These are phyloP conservation scores for Draba incana DNA, from an alignment of 345 rosid genomes.

Conservation along the genomic window DNA sequence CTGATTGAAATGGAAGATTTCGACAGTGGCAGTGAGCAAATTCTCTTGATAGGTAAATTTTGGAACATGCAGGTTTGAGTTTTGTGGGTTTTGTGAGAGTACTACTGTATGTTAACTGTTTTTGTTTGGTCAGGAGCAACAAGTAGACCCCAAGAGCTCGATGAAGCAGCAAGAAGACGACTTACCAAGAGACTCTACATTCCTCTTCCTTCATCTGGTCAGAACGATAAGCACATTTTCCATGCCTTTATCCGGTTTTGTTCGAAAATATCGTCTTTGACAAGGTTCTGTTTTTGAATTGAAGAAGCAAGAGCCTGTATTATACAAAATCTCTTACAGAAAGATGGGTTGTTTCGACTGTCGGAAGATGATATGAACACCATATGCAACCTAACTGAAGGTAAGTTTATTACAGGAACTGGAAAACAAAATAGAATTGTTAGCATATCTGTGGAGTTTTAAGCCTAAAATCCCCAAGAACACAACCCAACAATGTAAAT, in stretches of 20 bases:
- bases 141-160: slow-evolving; percentile 97
- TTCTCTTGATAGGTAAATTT: slow-evolving; percentile 88
- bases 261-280: slow-evolving; percentile 20
- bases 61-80: slow-evolving; percentile 7
- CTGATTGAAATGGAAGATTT: slow-evolving; percentile 99
- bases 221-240: slow-evolving; percentile 25
- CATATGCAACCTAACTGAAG: slow-evolving; percentile 85
- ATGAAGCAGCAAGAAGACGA: slow-evolving; percentile 96
- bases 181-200: slow-evolving; percentile 92
- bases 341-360: slow-evolving; percentile 87
- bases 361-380: slow-evolving; percentile 64
- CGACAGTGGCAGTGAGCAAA: slow-evolving; percentile 82
- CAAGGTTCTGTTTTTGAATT: slow-evolving; percentile 31
- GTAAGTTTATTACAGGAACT: slow-evolving; percentile 38
- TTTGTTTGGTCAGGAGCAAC: slow-evolving; percentile 75
- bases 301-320: slow-evolving; percentile 99
- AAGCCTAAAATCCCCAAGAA: slow-evolving; percentile 1
- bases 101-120: slow-evolving; percentile 5
- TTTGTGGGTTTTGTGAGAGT: slow-evolving; percentile 12
- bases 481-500: background rate
- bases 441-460: background rate
- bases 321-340: slow-evolving; percentile 68
- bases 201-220: slow-evolving; percentile 93
- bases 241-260: slow-evolving; percentile 20
- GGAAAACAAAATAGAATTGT: background rate